A percentile compares a stretch with the other conserved stretches of the same genome.
These are phyloP conservation scores for Pyrenophora tritici-repentis DNA, from an alignment of 2,329 filamentous ascomycete genomes.

Conservation along the genomic window DNA sequence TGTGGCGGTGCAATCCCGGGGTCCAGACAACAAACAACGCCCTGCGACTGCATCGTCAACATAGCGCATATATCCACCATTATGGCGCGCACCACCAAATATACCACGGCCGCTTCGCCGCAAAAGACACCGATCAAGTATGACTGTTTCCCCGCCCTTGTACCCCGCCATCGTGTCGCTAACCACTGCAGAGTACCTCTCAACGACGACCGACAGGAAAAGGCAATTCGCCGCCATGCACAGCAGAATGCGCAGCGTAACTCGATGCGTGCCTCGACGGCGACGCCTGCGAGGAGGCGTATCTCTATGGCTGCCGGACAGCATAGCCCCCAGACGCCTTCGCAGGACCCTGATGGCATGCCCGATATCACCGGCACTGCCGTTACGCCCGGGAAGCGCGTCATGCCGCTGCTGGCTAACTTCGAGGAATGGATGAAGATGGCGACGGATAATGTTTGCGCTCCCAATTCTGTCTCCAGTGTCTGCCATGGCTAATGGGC, in stretches of 20 bases:
- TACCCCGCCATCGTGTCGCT: not conserved
- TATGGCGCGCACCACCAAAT: constrained; percentile 62
- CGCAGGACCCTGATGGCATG: constrained; percentile 57
- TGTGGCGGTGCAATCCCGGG: not conserved
- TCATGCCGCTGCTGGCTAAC: constrained; percentile 86
- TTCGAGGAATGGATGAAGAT: constrained; percentile 99
- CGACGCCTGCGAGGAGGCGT: constrained; percentile 71
- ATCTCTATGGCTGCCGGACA: constrained; percentile 58
- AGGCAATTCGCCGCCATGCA: constrained; percentile 85
- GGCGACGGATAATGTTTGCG: constrained; percentile 82
- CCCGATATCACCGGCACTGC: constrained; percentile 69
- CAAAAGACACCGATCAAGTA: constrained; percentile 51
- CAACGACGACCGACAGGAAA: constrained; percentile 93
- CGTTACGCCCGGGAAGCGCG: constrained; percentile 93
- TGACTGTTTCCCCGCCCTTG: not conserved
- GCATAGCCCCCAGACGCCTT: constrained; percentile 57
- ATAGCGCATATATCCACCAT: constrained; percentile 10
- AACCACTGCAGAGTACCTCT: constrained; percentile 74
- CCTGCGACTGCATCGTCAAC: constrained; percentile 14
- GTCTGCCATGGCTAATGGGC: too few relatives aligned
- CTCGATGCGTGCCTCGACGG: constrained; percentile 77
- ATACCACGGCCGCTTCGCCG: constrained; percentile 53
- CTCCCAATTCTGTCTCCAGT: too few relatives aligned
- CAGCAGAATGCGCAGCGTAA: constrained; percentile 90
- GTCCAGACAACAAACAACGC: not conserved